Conservation (phyloP, 257 asterid species). For the Primulina huaijiensis region DNA sequence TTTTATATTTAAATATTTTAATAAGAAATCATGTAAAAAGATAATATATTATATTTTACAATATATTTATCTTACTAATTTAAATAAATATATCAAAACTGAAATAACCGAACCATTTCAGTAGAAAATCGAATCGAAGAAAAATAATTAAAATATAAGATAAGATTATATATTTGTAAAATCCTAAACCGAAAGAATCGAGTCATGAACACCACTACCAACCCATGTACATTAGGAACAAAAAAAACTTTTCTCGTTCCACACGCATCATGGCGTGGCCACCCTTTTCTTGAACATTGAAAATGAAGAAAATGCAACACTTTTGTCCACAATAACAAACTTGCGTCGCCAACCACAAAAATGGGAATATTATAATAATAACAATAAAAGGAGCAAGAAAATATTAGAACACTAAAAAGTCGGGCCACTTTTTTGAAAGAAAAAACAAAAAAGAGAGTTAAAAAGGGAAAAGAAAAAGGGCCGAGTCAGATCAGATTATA, state of each 20-base stretch:
- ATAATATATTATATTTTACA: too few species aligned
- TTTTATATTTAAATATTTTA: too few species aligned
- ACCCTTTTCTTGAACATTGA: slow-evolving; percentile 1
- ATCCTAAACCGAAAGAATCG: too few species aligned
- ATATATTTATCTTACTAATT: too few species aligned
- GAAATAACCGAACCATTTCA: too few species aligned
- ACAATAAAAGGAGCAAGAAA: neutral
- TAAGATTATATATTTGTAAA: too few species aligned
- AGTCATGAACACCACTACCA: too few species aligned
- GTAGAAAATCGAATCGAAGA: too few species aligned
- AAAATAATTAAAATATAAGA: too few species aligned
- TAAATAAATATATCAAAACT: too few species aligned
- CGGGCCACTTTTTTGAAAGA: slow-evolving; percentile 19
- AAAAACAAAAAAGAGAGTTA: slow-evolving; percentile 8
- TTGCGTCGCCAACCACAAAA: slow-evolving; percentile 40
- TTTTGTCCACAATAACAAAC: slow-evolving; percentile 24
- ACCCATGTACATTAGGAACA: too few species aligned
- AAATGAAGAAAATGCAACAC: slow-evolving; percentile 5
- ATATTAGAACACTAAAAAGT: slow-evolving; percentile 15
- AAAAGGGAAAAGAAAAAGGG: slow-evolving; percentile 17
- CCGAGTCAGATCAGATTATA: slow-evolving; percentile 57
- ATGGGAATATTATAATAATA: slow-evolving; percentile 7
- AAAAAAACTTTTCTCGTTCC: neutral
- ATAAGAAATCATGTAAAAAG: too few species aligned
- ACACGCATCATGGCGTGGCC: slow-evolving; percentile 22